These are phyloP conservation scores for Fusarium piperis DNA, from an alignment of 2,329 filamentous ascomycete species.

Conservation along the genomic window DNA sequence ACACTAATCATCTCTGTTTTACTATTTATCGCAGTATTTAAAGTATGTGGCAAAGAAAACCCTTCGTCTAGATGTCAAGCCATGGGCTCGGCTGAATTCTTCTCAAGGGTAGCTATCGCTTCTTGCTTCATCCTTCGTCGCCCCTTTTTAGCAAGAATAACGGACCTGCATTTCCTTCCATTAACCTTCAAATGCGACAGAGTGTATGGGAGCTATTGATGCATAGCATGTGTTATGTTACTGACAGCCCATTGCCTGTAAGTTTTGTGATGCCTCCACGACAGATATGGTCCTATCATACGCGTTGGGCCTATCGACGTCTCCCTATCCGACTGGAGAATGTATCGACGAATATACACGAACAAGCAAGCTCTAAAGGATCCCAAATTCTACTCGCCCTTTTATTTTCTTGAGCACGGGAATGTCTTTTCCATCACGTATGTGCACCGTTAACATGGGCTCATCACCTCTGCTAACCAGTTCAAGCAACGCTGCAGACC, in stretches of 20 bases:
- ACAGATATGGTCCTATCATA: background rate
- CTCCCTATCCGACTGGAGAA: background rate
- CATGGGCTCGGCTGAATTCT: background rate
- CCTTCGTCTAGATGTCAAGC: background rate
- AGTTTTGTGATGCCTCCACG: background rate
- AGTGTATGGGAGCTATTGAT: background rate
- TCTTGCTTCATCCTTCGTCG: background rate
- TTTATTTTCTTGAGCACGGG: background rate
- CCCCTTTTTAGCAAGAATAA: background rate
- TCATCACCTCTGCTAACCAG: background rate
- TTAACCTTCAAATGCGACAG: background rate
- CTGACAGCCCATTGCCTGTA: background rate
- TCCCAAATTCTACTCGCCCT: background rate
- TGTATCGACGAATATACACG: background rate
- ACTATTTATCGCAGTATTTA: background rate
- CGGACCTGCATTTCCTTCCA: background rate
- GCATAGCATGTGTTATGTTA: background rate
- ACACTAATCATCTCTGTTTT: background rate
- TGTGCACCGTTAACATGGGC: background rate
- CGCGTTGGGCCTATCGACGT: background rate
- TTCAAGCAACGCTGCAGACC: background rate
- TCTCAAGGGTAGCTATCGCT: background rate
- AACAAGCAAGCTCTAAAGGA: background rate
- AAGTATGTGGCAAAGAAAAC: background rate
- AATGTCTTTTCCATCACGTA: background rate